These are phyloP conservation scores for Podospora tetraspora DNA, from an alignment of 495 filamentous ascomycete species.

Conservation along the genomic window DNA sequence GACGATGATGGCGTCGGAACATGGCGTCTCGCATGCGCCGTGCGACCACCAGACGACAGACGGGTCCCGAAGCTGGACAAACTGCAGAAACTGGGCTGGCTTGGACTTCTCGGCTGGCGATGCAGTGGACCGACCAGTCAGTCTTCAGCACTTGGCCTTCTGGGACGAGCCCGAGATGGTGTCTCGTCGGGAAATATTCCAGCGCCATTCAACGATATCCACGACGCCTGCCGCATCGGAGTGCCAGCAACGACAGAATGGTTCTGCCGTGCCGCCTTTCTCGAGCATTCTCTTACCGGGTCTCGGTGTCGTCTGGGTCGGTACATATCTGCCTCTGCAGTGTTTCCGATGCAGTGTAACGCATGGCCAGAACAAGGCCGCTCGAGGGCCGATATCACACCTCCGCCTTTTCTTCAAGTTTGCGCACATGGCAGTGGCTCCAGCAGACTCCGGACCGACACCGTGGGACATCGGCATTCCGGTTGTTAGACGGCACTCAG, in stretches of 20 bases:
- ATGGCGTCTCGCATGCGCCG: not conserved
- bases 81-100: too few species aligned
- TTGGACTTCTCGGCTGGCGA: not conserved
- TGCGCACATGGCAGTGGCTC: not conserved
- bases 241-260: not conserved
- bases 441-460: not conserved
- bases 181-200: not conserved
- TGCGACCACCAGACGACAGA: not conserved
- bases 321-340: not conserved
- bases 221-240: not conserved
- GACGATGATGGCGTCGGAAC: not conserved
- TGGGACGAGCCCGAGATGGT: too few species aligned
- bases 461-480: not conserved
- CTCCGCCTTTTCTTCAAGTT: not conserved
- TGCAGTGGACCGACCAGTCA: too few species aligned
- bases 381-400: not conserved
- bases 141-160: too few species aligned
- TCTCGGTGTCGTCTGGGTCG: not conserved
- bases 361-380: not conserved
- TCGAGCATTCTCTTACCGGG: not conserved
- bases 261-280: not conserved
- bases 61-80: not conserved
- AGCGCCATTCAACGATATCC: not conserved
- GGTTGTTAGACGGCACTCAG: not conserved
- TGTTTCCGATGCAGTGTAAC: not conserved